Conservation (phyloP, 192 early-diverging fungal species). For the Funneliformis geosporum region DNA sequence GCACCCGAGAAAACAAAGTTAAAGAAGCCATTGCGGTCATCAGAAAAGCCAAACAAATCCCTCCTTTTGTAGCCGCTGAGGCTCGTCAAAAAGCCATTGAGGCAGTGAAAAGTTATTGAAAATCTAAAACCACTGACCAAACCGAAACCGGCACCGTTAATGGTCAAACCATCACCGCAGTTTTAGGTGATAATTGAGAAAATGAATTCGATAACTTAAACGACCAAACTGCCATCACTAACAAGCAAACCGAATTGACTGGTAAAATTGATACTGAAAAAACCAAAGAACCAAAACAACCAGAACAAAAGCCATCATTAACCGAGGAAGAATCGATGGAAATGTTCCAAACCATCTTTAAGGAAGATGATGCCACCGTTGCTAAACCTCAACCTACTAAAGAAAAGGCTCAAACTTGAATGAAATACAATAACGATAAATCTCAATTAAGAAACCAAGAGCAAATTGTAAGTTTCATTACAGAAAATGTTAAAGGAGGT, state of each 20-base stretch:
- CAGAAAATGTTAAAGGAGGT: constrained; percentile 20
- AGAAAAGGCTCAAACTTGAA: too few species aligned
- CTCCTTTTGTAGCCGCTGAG: neutral
- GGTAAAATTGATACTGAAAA: constrained; percentile 20
- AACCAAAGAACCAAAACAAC: constrained; percentile 4
- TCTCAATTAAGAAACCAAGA: too few species aligned
- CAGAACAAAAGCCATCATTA: neutral
- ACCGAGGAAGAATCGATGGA: neutral
- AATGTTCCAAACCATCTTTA: neutral
- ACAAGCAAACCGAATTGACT: neutral
- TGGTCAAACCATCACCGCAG: neutral
- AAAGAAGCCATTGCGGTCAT: neutral
- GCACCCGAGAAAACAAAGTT: neutral
- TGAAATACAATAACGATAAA: too few species aligned
- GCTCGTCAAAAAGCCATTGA: neutral
- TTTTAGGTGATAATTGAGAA: neutral
- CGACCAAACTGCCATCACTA: neutral
- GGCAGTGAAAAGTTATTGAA: constrained; percentile 1
- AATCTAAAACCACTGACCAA: constrained; percentile 5
- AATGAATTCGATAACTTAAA: neutral
- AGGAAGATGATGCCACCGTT: too few species aligned
- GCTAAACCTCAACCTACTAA: too few species aligned
- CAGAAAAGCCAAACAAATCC: neutral
- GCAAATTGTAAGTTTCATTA: neutral
- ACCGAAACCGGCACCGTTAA: constrained; percentile 11